Percentiles rank a stretch among this genome's conserved stretches.
phyloP scores from a whole-genome alignment of 148 eudicot species.

The Pharnaceum exiguum region DNA sequence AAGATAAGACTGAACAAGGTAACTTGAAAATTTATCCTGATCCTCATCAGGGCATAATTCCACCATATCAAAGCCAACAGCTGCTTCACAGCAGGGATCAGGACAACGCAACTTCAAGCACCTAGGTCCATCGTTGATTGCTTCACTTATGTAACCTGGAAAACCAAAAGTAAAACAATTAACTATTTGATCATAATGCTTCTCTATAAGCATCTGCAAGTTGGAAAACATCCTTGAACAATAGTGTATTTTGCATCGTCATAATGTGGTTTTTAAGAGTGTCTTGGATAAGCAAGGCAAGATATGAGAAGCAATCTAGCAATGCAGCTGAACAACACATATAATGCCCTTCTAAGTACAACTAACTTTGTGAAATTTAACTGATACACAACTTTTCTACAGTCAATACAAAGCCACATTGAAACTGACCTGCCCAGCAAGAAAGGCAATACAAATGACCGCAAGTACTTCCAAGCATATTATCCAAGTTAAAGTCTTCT shows the following conservation, averaged over 20 bases:
- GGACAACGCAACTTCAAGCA: conserved; percentile 70
- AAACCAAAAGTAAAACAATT: not conserved
- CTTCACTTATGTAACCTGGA: conserved; percentile 49
- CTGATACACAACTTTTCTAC: not conserved
- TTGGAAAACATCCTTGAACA: no score
- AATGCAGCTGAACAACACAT: no score
- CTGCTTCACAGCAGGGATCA: conserved; percentile 51
- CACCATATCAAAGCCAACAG: conserved; percentile 55
- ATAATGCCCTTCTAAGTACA: not conserved
- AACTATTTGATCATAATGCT: no score
- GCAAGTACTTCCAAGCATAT: conserved; percentile 30
- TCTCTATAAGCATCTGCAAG: no score
- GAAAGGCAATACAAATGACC: conserved; percentile 42
- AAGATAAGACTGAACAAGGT: conserved; percentile 52
- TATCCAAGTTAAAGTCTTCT: conserved; percentile 14
- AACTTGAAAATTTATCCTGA: conserved; percentile 37
- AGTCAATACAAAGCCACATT: not conserved
- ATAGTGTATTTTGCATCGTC: no score
- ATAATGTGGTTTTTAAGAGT: no score
- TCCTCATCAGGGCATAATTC: conserved; percentile 33
- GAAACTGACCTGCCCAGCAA: conserved; percentile 46
- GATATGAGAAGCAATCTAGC: no score
- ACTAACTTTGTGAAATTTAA: not conserved
- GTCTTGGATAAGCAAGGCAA: no score
- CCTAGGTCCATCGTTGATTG: conserved; percentile 56